A percentile compares a stretch with the other conserved stretches of the same genome.
phyloP scores from a whole-genome alignment of 371 early-diverging fungal genomes.

The Nematocida displodere region DNA sequence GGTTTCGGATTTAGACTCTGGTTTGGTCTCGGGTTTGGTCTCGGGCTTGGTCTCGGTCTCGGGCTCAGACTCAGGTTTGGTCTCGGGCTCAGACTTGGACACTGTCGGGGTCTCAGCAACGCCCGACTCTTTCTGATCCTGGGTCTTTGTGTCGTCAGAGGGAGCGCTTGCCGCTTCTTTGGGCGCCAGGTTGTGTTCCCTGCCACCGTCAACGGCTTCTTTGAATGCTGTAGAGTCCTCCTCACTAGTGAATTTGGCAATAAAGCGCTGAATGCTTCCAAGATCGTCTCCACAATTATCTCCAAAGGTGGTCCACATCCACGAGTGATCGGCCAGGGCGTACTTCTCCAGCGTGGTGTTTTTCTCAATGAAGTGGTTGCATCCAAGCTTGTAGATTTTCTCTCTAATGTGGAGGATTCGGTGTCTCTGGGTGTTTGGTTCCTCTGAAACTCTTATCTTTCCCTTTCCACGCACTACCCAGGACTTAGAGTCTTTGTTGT shows the following conservation, averaged over 20 bases:
- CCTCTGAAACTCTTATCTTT: slow-evolving; percentile 28
- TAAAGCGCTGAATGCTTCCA: not conserved
- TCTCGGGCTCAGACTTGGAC: too few species aligned
- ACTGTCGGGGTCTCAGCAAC: too few species aligned
- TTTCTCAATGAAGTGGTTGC: slow-evolving; percentile 44
- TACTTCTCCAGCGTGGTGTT: slow-evolving; percentile 8
- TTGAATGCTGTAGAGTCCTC: slow-evolving; percentile 30
- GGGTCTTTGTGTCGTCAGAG: not conserved
- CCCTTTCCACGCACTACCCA: slow-evolving; percentile 48
- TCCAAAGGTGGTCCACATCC: slow-evolving; percentile 42
- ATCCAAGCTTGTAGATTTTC: slow-evolving; percentile 47
- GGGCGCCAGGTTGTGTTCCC: not conserved
- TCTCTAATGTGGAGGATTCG: slow-evolving; percentile 39
- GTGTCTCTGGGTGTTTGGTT: slow-evolving; percentile 22
- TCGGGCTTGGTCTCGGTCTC: too few species aligned
- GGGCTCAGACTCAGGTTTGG: too few species aligned
- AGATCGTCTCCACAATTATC: slow-evolving; percentile 48
- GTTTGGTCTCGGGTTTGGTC: too few species aligned
- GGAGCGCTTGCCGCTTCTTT: not conserved
- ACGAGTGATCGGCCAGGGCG: slow-evolving; percentile 19
- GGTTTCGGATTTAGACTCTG: too few species aligned
- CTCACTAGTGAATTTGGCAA: slow-evolving; percentile 12
- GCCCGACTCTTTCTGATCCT: too few species aligned
- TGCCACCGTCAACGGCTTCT: slow-evolving; percentile 9
- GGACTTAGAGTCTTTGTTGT: not conserved